Conservation (phyloP, 2,329 filamentous ascomycete genomes). For the Cryphonectria parasitica region DNA sequence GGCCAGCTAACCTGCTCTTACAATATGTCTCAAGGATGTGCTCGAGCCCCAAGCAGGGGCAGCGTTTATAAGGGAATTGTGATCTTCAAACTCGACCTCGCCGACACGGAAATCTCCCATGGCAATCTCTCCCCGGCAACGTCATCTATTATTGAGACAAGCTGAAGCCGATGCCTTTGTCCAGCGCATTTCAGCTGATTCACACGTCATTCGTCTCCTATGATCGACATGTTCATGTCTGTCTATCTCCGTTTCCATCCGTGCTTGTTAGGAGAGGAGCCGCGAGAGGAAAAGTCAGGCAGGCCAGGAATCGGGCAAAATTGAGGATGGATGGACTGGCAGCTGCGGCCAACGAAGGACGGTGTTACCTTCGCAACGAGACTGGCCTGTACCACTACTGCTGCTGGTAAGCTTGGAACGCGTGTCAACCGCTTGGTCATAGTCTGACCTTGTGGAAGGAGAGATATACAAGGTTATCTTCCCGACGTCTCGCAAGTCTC, state of each 20-base stretch:
- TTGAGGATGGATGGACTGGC: not conserved
- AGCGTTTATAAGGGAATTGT: conserved; percentile 13
- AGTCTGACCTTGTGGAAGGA: conserved; percentile 13
- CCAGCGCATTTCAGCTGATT: conserved; percentile 5
- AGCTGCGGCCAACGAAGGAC: conserved; percentile 6
- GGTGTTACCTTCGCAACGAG: conserved; percentile 11
- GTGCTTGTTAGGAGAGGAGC: not conserved
- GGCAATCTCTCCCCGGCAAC: conserved; percentile 24
- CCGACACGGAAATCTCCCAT: conserved; percentile 23
- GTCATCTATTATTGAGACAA: conserved; percentile 23
- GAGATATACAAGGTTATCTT: conserved; percentile 19
- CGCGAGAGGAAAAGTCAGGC: not conserved
- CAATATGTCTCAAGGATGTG: not conserved
- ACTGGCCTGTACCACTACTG: conserved; percentile 6
- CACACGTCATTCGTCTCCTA: conserved; percentile 16
- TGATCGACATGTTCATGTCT: conserved; percentile 1
- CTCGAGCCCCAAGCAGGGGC: not conserved
- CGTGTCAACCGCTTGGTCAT: conserved; percentile 16
- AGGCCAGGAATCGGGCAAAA: not conserved
- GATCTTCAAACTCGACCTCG: conserved; percentile 23
- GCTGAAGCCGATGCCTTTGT: not conserved
- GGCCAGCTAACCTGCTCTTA: not conserved
- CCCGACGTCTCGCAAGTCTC: conserved; percentile 19
- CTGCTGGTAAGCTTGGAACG: conserved; percentile 11
- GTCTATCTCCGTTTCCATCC: not conserved